Conservation (phyloP, 75 land plant genomes). For the Cunninghamia lanceolata region DNA sequence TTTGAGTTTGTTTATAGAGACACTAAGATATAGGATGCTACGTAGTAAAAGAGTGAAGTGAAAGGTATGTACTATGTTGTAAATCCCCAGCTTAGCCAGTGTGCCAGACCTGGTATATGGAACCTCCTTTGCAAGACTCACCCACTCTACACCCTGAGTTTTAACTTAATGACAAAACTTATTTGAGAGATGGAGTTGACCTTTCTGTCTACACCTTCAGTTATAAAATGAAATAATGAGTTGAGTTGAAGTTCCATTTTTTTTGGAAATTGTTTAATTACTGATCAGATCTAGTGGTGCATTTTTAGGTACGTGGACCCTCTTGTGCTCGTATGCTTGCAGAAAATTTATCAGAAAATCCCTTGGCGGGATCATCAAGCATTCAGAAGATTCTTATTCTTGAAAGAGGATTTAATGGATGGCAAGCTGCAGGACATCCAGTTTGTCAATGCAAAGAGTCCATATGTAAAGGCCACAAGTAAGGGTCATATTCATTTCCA, state of each 20-base stretch:
- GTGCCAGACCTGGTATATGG: not conserved
- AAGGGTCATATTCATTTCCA: not conserved
- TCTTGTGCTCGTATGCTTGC: slow-evolving; percentile 66
- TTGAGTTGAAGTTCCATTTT: not conserved
- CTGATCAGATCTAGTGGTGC: not conserved
- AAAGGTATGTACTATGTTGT: not conserved
- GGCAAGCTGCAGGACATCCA: slow-evolving; percentile 81
- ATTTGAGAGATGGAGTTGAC: not conserved
- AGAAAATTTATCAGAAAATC: slow-evolving; percentile 47
- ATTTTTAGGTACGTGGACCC: slow-evolving; percentile 86
- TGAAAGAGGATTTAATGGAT: slow-evolving; percentile 92
- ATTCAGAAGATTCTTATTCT: slow-evolving; percentile 69
- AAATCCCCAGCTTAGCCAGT: not conserved
- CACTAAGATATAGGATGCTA: not conserved
- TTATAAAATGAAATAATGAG: not conserved
- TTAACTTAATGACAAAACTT: not conserved
- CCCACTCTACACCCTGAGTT: not conserved
- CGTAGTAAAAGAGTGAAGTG: not conserved
- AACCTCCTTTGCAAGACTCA: not conserved
- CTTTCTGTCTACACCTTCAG: not conserved
- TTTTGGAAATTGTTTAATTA: not conserved
- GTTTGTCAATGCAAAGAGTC: slow-evolving; percentile 69
- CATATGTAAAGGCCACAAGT: slow-evolving; percentile 46
- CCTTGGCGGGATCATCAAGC: slow-evolving; percentile 24
- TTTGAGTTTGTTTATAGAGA: not conserved